Percentiles rank a stretch among this genome's conserved stretches.
phyloP scores from a whole-genome alignment of 2,329 filamentous ascomycete species.

The Monascus ruber region DNA sequence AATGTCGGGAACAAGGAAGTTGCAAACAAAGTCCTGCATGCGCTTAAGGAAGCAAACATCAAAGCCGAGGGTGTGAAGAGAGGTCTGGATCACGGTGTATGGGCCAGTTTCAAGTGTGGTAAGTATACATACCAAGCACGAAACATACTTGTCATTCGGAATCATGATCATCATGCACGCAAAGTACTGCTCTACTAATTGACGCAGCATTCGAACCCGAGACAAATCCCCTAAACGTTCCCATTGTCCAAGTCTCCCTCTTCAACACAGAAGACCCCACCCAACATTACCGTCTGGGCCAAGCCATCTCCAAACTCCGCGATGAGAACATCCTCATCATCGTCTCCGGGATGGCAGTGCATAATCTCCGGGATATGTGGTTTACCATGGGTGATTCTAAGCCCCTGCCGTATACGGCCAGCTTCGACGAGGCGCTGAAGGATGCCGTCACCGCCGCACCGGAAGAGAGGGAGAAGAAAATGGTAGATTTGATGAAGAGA shows the following conservation, averaged over 20 bases:
- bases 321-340: constrained; percentile 59
- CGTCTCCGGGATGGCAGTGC: constrained; percentile 63
- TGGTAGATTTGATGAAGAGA: constrained; percentile 38
- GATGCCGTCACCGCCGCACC: constrained; percentile 46
- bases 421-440: constrained; percentile 58
- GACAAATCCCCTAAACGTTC: constrained; percentile 51
- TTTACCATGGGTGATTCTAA: constrained; percentile 33
- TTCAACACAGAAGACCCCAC: constrained; percentile 53
- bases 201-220: constrained; percentile 48
- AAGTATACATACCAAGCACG: constrained; percentile 9
- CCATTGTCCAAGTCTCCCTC: constrained; percentile 62
- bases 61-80: constrained; percentile 48
- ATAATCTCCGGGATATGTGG: constrained; percentile 51
- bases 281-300: constrained; percentile 56
- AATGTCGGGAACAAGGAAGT: constrained; percentile 51
- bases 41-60: constrained; percentile 48
- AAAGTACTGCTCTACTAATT: not conserved
- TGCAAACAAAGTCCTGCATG: constrained; percentile 46
- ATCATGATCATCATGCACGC: too few relatives aligned
- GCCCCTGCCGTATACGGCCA: constrained; percentile 46
- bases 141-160: too few relatives aligned
- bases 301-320: constrained; percentile 53
- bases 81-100: constrained; percentile 66
- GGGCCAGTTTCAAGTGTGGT: constrained; percentile 53
- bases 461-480: constrained; percentile 31